Percentiles rank a stretch among this genome's conserved stretches.
Evolutionary conservation across 2,329 filamentous ascomycete genomes (phyloP).

Genomic region (Fonsecaea pugnacius): DNA sequence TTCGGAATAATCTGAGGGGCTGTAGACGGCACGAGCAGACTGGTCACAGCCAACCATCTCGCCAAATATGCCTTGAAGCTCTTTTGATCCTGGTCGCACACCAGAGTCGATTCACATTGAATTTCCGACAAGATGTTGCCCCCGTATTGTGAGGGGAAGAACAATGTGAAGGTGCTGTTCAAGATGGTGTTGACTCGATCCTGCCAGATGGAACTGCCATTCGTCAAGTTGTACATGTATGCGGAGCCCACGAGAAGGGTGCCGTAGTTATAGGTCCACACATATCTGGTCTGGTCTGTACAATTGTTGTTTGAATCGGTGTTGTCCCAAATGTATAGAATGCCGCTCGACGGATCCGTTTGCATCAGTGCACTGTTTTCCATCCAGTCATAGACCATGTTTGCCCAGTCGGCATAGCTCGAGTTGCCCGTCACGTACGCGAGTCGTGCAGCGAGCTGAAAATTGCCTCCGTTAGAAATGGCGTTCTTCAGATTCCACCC

Average conservation of each 20-base stretch:
- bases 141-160: conserved; percentile 53
- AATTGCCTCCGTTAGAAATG: conserved; percentile 63
- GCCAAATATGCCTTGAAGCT: conserved; percentile 69
- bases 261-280: conserved; percentile 63
- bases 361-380: conserved; percentile 37
- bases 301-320: conserved; percentile 58
- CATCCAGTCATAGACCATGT: conserved; percentile 63
- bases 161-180: conserved; percentile 54
- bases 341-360: conserved; percentile 55
- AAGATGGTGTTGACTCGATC: conserved; percentile 58
- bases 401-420: conserved; percentile 79
- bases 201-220: conserved; percentile 57
- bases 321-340: conserved; percentile 61
- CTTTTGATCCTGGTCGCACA: conserved; percentile 65
- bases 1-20: conserved; percentile 55
- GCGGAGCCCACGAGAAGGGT: conserved; percentile 61
- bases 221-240: conserved; percentile 59
- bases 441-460: conserved; percentile 67
- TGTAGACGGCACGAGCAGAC: conserved; percentile 63
- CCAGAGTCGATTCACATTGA: conserved; percentile 59
- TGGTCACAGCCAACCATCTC: conserved; percentile 63
- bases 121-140: conserved; percentile 63
- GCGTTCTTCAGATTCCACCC: conserved; percentile 65
- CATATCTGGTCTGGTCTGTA: conserved; percentile 53
- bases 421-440: conserved; percentile 77